Evolutionary conservation across 2,329 filamentous ascomycete species (phyloP), one percentile per base, ranked within the genome.

Genomic region (Dactylellina leptospora): DNA sequence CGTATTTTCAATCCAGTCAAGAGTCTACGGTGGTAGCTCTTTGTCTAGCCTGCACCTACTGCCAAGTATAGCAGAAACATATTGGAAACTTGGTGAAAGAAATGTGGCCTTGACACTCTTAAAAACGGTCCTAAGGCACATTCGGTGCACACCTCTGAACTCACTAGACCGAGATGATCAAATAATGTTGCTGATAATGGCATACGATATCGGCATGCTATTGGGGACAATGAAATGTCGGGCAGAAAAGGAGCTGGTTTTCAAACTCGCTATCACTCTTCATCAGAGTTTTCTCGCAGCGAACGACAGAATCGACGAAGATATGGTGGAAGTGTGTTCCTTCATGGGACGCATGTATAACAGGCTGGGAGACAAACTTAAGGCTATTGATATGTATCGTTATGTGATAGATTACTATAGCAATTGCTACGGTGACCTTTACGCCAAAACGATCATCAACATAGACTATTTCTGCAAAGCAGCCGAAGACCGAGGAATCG

Each of bases 401-500:
- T 27, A 54, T 25, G 6, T 30, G 2, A 9, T 18, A 22, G 30
- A 54, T 6, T 54, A 40, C 16, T 38, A 38, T 25, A 1, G 30
- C 6, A 1, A 3, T 0, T 13, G 30, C 4, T 54, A 54, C 20
- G 50, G 50, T 22, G 50, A 54, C n/a, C 9, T 54, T 2, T 54
- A 38, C 16, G 8, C 28, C 8, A 11, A 2, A 16, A 38, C 50
- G 4, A 11, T 36, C 2, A n/a, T 2, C 11, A 13, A 9, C 1
- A 11, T 60, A 16, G 10, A 11, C 13, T 33, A n/a, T 3, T 1
- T 60, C 9, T 69, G 55, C 36, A 28, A 33, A 8, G 1, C 33
- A 13, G 58, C 61, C 30, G 11, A 1, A 2, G 27, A 44, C 5
- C 44, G 63, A 18, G 63, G 63, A 11, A 25, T 70, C 40, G 13